Base-by-base conservation (phyloP, 257 asterid genomes). In the Eucommia ulmoides region DNA sequence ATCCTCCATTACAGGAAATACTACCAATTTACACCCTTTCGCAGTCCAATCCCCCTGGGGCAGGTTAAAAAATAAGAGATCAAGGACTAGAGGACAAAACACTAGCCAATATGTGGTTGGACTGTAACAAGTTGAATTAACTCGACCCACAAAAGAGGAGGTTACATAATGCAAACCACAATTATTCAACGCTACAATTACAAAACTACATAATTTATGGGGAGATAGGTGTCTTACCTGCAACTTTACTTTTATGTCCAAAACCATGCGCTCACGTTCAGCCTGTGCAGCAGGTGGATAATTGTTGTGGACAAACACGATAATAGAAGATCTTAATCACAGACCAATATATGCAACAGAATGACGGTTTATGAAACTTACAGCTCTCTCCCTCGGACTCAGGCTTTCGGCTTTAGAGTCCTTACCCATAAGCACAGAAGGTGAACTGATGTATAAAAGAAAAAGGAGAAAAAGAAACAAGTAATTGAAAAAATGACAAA, bases 231-330 rank as follows among this genome's bases (percentile, higher is more conserved):
- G 61, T 18, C 45, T 60, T 52, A 86, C 96, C 96, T 88, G 97
- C 65, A 88, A 64, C 80, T 88, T 88, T 69, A 88, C 97, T 88
- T 88, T 54, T 61, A 84, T 88, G 72, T 84, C 97, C 69, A 84
- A 72, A 61, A 88, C 97, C 97, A 84, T 88, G 66, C 95, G 94
- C 58, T 88, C 97, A 41, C 95, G 74, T 76, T 88, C 97, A 53
- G 94, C 97, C 96, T 87, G 77, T 29, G 38, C 38, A 29, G 7
- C 12, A 7, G 12, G 38, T 29, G 12, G 8, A 29, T 29, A 5
- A 7, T 29, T 29, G 7, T 12, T 29, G 7, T 29, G 8, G 12
- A 29, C 12, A 29, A 29, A 29, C 7, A 5, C 7, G 7, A 7
- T 29, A 29, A 29, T 5, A 12, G 38, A 29, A 29, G 8, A 29